Conservation (phyloP, 257 asterid genomes). For the Hygrophila difformis region DNA sequence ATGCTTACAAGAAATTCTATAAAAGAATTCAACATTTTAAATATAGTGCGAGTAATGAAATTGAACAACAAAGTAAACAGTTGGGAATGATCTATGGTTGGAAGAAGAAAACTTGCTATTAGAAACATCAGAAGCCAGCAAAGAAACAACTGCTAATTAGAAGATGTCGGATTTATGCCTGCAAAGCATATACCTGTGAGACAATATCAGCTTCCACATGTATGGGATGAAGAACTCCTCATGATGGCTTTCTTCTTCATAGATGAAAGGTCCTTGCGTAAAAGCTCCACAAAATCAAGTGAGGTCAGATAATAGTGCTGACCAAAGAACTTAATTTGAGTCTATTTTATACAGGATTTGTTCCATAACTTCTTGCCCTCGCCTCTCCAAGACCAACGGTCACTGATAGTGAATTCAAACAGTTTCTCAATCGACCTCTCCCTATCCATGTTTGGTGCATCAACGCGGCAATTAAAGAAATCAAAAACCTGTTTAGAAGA, state of each 20-base stretch:
- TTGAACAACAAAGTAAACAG: too few relatives aligned
- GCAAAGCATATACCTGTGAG: slow-evolving; percentile 42
- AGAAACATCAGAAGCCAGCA: too few relatives aligned
- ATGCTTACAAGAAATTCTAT: too few relatives aligned
- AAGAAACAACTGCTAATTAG: neutral
- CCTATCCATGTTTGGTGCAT: slow-evolving; percentile 61
- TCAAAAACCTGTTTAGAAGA: slow-evolving; percentile 54
- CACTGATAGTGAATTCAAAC: slow-evolving; percentile 61
- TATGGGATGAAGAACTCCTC: slow-evolving; percentile 96
- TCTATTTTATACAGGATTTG: slow-evolving; percentile 7
- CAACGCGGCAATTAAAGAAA: slow-evolving; percentile 81
- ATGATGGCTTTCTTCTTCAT: slow-evolving; percentile 94
- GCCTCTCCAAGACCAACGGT: slow-evolving; percentile 92
- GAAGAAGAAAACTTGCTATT: too few relatives aligned
- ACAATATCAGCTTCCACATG: slow-evolving; percentile 78
- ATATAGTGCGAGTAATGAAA: too few relatives aligned
- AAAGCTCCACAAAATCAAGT: slow-evolving; percentile 42
- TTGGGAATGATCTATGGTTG: too few relatives aligned
- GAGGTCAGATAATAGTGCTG: slow-evolving; percentile 10
- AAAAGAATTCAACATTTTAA: too few relatives aligned
- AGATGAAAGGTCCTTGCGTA: slow-evolving; percentile 70
- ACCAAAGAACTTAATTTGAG: slow-evolving; percentile 3
- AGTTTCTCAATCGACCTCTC: slow-evolving; percentile 97
- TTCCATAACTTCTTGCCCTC: slow-evolving; percentile 81
- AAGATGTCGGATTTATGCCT: neutral